These are phyloP conservation scores for Sungouiozyma ichnusensis DNA, from an alignment of 805 yeast genomes.

Conservation along the genomic window DNA sequence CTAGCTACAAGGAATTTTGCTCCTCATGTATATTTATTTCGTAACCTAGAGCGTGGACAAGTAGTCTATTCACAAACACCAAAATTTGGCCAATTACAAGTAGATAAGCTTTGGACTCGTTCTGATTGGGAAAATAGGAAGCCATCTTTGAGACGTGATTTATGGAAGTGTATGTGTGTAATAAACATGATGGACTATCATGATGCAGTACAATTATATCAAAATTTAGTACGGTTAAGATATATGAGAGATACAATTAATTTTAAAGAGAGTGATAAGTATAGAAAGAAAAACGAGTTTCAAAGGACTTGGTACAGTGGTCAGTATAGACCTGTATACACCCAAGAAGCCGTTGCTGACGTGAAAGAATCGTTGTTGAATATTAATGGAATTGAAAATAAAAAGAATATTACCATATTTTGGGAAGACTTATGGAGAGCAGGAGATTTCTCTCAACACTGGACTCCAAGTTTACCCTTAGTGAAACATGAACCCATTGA, in stretches of 20 bases:
- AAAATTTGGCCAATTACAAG: conserved; percentile 35
- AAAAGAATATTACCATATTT: conserved; percentile 36
- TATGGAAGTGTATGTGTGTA: conserved; percentile 87
- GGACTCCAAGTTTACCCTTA: conserved; percentile 42
- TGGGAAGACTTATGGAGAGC: conserved; percentile 89
- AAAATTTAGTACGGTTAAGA: conserved; percentile 64
- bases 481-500: conserved; percentile 55
- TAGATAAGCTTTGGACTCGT: conserved; percentile 49
- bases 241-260: conserved; percentile 57
- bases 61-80: conserved; percentile 84
- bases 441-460: conserved; percentile 59
- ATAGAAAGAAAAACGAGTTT: conserved; percentile 62
- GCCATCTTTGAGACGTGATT: conserved; percentile 66
- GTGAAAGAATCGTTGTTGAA: conserved; percentile 34
- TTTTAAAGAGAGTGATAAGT: conserved; percentile 47
- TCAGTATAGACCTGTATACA: conserved; percentile 80
- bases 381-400: conserved; percentile 35
- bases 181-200: conserved; percentile 54
- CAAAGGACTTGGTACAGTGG: conserved; percentile 82
- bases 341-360: conserved; percentile 89
- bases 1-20: conserved; percentile 51
- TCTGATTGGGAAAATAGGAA: conserved; percentile 86
- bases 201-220: conserved; percentile 60
- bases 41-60: conserved; percentile 83
- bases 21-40: conserved; percentile 74